These are phyloP conservation scores for Pleurotus eryngii DNA, from an alignment of 768 basidiomycete genomes.

Conservation along the genomic window DNA sequence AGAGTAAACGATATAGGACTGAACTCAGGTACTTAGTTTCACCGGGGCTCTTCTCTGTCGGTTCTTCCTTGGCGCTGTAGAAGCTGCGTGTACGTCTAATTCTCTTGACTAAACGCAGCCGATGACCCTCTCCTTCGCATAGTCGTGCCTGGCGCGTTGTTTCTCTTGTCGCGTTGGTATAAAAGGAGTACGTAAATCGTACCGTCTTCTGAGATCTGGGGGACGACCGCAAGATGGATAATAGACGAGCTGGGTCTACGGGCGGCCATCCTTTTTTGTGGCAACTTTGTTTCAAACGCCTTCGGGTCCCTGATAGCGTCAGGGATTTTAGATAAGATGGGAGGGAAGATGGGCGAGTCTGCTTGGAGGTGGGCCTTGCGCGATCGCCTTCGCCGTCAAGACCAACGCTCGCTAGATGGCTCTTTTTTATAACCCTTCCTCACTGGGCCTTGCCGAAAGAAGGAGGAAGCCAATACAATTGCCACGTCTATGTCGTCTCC, in stretches of 20 bases:
- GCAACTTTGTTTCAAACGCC: slow-evolving; percentile 49
- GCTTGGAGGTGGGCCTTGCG: slow-evolving; percentile 43
- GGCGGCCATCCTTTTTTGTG: slow-evolving; percentile 42
- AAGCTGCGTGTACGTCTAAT: slow-evolving; percentile 31
- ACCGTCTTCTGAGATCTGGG: neutral
- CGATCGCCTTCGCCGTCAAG: neutral
- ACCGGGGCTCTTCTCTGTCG: slow-evolving; percentile 38
- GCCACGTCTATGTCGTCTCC: slow-evolving; percentile 9
- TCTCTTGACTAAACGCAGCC: neutral
- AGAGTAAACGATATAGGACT: slow-evolving; percentile 1
- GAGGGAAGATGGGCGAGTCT: slow-evolving; percentile 43
- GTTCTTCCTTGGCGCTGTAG: slow-evolving; percentile 54
- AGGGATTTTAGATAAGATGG: slow-evolving; percentile 44
- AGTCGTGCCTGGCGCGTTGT: slow-evolving; percentile 33
- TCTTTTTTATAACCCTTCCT: slow-evolving; percentile 49
- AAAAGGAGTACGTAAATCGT: slow-evolving; percentile 31
- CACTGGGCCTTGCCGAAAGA: slow-evolving; percentile 50
- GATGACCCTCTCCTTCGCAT: slow-evolving; percentile 15
- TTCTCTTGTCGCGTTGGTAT: slow-evolving; percentile 36
- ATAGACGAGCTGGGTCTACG: slow-evolving; percentile 40
- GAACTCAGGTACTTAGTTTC: slow-evolving; percentile 28
- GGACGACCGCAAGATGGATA: neutral
- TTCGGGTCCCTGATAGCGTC: slow-evolving; percentile 51
- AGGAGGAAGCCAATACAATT: slow-evolving; percentile 45
- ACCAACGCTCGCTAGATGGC: slow-evolving; percentile 28